Evolutionary conservation across 140 eudicot genomes (phyloP).

Genomic region (Stevia rebaudiana): DNA sequence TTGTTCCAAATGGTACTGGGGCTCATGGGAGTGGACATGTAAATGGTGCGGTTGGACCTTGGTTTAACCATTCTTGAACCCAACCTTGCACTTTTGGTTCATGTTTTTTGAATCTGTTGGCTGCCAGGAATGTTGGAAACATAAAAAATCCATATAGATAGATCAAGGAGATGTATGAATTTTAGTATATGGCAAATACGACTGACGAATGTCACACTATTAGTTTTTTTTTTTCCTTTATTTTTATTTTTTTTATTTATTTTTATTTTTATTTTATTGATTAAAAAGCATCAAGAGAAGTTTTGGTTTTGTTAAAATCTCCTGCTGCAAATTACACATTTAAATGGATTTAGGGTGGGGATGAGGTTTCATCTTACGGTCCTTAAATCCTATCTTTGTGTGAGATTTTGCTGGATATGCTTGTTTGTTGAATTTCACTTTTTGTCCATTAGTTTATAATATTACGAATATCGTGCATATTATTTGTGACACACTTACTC

Average conservation of each 20-base stretch:
- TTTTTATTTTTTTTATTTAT: too few species aligned
- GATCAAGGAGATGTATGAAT: background rate
- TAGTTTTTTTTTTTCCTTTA: slow-evolving; percentile 9
- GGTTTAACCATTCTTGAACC: slow-evolving; percentile 81
- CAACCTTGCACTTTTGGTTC: slow-evolving; percentile 15
- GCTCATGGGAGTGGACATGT: slow-evolving; percentile 72
- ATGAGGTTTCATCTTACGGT: too few species aligned
- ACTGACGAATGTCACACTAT: slow-evolving; percentile 4
- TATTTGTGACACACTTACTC: too few species aligned
- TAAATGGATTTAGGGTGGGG: too few species aligned
- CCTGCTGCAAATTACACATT: too few species aligned
- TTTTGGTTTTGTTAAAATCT: too few species aligned
- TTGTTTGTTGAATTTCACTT: too few species aligned
- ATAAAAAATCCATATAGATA: background rate
- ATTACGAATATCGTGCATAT: too few species aligned
- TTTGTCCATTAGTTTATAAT: too few species aligned
- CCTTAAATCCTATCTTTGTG: too few species aligned
- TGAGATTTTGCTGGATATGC: too few species aligned
- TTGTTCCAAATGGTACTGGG: slow-evolving; percentile 49
- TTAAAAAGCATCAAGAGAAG: slow-evolving; percentile 18
- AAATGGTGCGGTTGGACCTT: slow-evolving; percentile 65
- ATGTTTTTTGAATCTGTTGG: slow-evolving; percentile 31
- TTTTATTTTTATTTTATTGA: too few species aligned
- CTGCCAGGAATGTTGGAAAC: background rate
- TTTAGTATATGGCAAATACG: slow-evolving; percentile 1